Evolutionary conservation across 371 early-diverging fungal species (phyloP), one percentile per base, ranked within the genome.

Genomic region (Phascolomyces articulosus): DNA sequence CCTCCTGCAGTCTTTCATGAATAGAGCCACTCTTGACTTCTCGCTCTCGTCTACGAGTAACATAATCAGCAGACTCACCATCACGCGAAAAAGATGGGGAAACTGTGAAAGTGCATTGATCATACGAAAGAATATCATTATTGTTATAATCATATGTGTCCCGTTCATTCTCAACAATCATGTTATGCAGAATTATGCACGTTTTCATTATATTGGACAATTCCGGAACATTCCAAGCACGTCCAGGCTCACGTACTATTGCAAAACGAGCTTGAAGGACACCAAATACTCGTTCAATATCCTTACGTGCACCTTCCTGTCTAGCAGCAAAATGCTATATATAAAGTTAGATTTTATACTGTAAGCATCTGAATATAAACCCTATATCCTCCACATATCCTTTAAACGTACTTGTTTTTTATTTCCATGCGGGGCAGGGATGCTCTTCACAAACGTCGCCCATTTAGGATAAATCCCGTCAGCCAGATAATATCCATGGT

Each of bases 161-260:
- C 27, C 38, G 56, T 15, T 31, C 38, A 24, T 55, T 16, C 20
- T 55, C 56, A 38, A 29, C 38, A 16, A 55, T 55, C 56, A 55
- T 55, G 20, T 55, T 55, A 16, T 55, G 56, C 28, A 55, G 24
- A 20, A 55, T 55, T 15, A 55, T 55, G 31, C 56, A 55, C 7
- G 38, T 21, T 29, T 4, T 27, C 56, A 29, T 55, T 2, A 55
- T 38, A 15, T 38, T 28, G 9, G 20, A 8, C 2, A 55, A 29
- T 2, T 29, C 20, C 7, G 29, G 4, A 3, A 18, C 20, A 31
- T 31, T 31, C 31, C 56, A 55, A 11, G 20, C 56, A 31, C 56
- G 31, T 18, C 23, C 56, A 55, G 56, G 56, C 34, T 55, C 15
- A 15, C 20, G 31, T n/a, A 55, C n/a, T 6, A 55, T 55, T 3